Evolutionary conservation across 192 early-diverging fungal genomes (phyloP).

Genomic region (Paraglomus occultum): DNA sequence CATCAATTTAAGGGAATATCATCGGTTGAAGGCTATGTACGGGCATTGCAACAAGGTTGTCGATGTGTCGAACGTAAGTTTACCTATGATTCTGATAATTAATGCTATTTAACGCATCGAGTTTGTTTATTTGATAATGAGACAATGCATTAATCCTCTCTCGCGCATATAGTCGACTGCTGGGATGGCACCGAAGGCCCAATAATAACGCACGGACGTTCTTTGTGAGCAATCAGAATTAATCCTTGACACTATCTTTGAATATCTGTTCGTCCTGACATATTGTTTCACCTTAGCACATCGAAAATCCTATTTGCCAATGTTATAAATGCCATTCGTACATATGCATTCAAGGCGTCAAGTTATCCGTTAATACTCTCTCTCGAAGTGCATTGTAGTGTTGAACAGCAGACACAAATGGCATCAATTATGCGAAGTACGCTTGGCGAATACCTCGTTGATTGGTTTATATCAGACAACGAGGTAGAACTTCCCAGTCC

Average conservation of each 20-base stretch:
- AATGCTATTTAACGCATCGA: no score
- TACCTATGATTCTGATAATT: no score
- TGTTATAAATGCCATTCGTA: slow-evolving; percentile 76
- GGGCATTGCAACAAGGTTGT: slow-evolving; percentile 82
- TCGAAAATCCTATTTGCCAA: slow-evolving; percentile 78
- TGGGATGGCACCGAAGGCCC: slow-evolving; percentile 87
- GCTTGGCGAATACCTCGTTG: slow-evolving; percentile 68
- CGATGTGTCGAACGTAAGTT: slow-evolving; percentile 79
- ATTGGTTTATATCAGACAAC: slow-evolving; percentile 37
- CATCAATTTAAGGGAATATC: slow-evolving; percentile 78
- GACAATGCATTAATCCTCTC: not conserved
- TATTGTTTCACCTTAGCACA: slow-evolving; percentile 45
- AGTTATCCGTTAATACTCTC: slow-evolving; percentile 84
- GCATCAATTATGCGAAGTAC: slow-evolving; percentile 63
- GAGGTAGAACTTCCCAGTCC: slow-evolving; percentile 65
- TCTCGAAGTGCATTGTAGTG: slow-evolving; percentile 78
- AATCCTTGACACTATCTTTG: slow-evolving; percentile 4
- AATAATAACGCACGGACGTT: slow-evolving; percentile 79
- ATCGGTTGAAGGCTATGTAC: slow-evolving; percentile 84
- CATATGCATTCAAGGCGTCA: slow-evolving; percentile 83
- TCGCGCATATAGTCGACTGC: slow-evolving; percentile 71
- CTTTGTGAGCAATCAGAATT: slow-evolving; percentile 52
- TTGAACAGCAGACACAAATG: slow-evolving; percentile 73
- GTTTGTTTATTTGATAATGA: not conserved
- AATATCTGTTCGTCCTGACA: not conserved